Base-by-base conservation (phyloP, 1,284 basidiomycete species). In the Fistulina hepatica region DNA sequence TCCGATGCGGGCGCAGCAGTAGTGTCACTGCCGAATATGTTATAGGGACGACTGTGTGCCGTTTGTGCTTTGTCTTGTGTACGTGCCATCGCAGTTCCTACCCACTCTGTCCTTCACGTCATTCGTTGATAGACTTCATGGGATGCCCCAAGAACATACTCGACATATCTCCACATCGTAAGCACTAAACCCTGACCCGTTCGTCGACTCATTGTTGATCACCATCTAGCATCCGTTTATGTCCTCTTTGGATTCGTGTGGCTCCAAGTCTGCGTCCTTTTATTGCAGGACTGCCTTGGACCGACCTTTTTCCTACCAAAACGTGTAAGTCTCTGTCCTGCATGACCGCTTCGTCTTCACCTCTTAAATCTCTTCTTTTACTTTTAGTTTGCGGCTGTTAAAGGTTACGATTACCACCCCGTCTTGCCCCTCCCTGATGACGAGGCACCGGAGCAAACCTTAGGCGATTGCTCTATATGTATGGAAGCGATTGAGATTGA, bases 401-500 rank as follows among this genome's bases (percentile, higher is more conserved):
- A 80, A 48, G 59, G 65, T 21, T 88, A 92, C 60, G 73, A 93
- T 53, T 93, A 91, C 53, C 89, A 92, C 55, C 89, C 86, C 7
- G 63, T 72, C 2, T 51, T 71, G 2, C 65, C 78, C 1, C 83
- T 86, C 50, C 56, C 77, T 1, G 85, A 90, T 50, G 56, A 77
- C 0, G 85, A 90, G 56, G 69, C 79, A 5, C 75, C 78, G 2
- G 75, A 78, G 28, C 70, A 76, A 45, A 72, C 76, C 8, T 63
- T 90, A 12, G 85, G 81, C 5, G 85, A 91, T 50, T 93, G 89
- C 49, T 76, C 83, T 3, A 92, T 93, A 44, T 93, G 89, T 54
- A 90, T 92, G 84, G 89, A 93, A 43, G 70, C 76, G 6, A 91
- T 92, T 43, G 52, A 73, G 27, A 59, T 76, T n/a, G 72, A 76